Base-by-base conservation (phyloP, 257 asterid genomes). In the Thymus quinquecostatus region DNA sequence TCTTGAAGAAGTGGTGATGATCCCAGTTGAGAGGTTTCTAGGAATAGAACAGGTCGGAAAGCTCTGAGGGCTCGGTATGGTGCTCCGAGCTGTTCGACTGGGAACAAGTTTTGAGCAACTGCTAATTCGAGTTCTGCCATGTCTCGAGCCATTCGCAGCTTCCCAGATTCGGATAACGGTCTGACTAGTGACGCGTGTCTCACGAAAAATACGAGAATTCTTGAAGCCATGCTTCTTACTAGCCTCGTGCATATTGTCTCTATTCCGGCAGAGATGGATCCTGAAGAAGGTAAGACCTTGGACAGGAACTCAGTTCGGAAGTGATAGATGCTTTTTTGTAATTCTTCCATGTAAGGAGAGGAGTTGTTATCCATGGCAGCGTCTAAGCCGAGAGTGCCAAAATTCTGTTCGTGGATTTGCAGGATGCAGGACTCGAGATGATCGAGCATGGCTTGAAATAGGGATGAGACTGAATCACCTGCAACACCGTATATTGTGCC, bases 1-100 rank as follows among this genome's bases (percentile, higher is more conserved):
- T 95, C 98, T 66, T 87, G 96, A 73, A 92, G 89, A 72, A 92
- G 97, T 0, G 98, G 93, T 1, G 99, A 95, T 9, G 89, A 77
- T 45, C 78, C 90, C 77, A 95, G 78, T 70, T 95, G 98, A 43
- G 97, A 82, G 5, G 98, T 88, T 77, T 92, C 99, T 82, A 95
- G 78, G 83, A 95, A 95, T 30, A 95, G 79, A 73, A 95, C 90
- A 0, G 98, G 99, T n/a, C 96, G 82, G 43, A 95, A 92, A 4
- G 99, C 99, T 50, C 98, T 80, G 12, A 95, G 95, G 59, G 99
- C 92, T 2, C 97, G 90, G 67, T 92, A 95, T 2, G 99, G 99
- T 13, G 92, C 83, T 50, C 98, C 98, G 1, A 95, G 97, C 59
- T 95, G 98, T 69, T 92, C 99, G 2, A 95, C 98, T 0, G 99